Base-by-base conservation (phyloP, 768 basidiomycete genomes). In the Tulasnella sp. region DNA sequence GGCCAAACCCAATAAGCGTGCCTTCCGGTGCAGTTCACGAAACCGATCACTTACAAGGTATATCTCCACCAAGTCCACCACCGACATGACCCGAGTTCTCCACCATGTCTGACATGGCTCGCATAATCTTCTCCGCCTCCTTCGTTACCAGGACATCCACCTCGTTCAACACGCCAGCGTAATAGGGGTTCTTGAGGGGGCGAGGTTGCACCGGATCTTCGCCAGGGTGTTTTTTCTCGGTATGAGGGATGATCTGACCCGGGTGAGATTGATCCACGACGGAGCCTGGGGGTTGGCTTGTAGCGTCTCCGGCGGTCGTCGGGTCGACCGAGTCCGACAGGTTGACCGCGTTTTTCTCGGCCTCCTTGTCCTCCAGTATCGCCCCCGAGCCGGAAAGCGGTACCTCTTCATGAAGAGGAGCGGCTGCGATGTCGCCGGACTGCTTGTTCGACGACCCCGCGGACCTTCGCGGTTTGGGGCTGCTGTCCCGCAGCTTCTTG, bases 91-190 rank as follows among this genome's bases (percentile, higher is more conserved):
- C 76, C 23, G 76, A 70, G 26, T 77, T 77, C 39, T 77, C 70
- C n/a, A 77, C 76, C 76, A 77, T 77, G 5, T 10, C 61, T 0
- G 29, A n/a, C 76, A 77, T 70, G 61, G 76, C 39, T 29, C 71
- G 39, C 57, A 77, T 69, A 69, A 77, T 29, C 67, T 70, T 69
- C 67, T 70, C 67, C 13, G 70, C 70, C 39, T 77, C 76, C 18
- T 75, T 75, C 42, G 74, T 26, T 10, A 75, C 74, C 2, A 75
- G 15, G 3, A 74, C 44, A 18, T 74, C 46, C 16, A 55, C 74
- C 20, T 46, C 74, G 46, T 70, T 70, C 70, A 70, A 70, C 35
- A 70, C 40, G 18, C 70, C 70, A 11, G 9, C 35, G 70, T 35
- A 35, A 70, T 70, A 70, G 35, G 70, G 40, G 35, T 35, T 42